Evolutionary conservation across 2,329 filamentous ascomycete genomes (phyloP).

Genomic region (Cyphellophora attinorum): DNA sequence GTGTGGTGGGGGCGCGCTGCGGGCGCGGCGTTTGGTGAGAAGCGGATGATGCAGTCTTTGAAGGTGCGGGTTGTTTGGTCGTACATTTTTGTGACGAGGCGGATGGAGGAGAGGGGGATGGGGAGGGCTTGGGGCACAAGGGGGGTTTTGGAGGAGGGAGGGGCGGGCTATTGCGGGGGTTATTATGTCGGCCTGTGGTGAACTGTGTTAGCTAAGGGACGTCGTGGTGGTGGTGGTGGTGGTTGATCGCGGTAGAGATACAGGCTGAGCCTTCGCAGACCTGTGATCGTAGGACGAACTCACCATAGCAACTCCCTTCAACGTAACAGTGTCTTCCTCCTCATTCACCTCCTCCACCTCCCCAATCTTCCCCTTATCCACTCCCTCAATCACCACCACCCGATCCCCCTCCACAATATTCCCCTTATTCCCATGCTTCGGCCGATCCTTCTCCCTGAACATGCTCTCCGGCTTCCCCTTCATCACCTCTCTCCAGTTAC

Average conservation of each 20-base stretch:
- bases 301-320: conserved; percentile 58
- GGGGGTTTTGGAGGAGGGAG: no score
- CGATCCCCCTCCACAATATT: conserved; percentile 63
- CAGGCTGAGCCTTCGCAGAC: no score
- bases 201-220: conserved; percentile 20
- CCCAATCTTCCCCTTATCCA: conserved; percentile 76
- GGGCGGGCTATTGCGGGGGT: no score
- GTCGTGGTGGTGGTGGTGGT: conserved; percentile 27
- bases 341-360: conserved; percentile 50
- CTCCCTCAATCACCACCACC: conserved; percentile 70
- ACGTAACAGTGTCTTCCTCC: conserved; percentile 47
- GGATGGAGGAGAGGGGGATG: conserved; percentile 61
- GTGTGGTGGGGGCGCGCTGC: conserved; percentile 41
- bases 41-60: conserved; percentile 71
- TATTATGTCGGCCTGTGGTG: conserved; percentile 38
- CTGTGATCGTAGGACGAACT: no score
- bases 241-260: conserved; percentile 35
- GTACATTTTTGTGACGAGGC: conserved; percentile 68
- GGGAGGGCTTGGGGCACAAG: no score
- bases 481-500: no score
- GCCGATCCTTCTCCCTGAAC: no score
- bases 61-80: no score
- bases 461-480: no score
- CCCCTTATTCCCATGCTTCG: conserved; percentile 14
- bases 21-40: conserved; percentile 49